Evolutionary conservation across 495 filamentous ascomycete genomes (phyloP), one percentile per base, ranked within the genome.

Genomic region (Penicillium riverlandense): DNA sequence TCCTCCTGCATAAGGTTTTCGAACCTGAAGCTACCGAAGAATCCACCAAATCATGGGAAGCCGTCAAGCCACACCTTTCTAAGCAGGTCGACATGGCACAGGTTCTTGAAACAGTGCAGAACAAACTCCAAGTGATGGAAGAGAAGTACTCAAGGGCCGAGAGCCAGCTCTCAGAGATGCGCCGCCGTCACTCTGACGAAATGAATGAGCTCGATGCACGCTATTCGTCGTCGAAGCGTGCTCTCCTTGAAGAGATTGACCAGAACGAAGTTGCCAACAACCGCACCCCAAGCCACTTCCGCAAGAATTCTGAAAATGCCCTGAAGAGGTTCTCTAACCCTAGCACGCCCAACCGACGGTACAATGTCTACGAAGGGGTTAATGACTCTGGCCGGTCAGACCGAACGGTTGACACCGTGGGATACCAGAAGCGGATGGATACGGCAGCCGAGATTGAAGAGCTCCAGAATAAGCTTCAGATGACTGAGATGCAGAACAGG

Each of bases 401-500:
- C 54, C 76, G 81, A 28, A 96, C 91, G 0, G 84, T 90, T 33
- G 92, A 97, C 61, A 90, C 88, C 35, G 75, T 90, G 38, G 83
- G 86, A 48, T 94, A 86, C 65, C 89, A 94, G 57, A 87, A 85
- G 52, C 80, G 84, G 11, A 89, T 95, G 83, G 92, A 98, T 55
- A 69, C 95, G 43, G 90, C 88, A 31, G 80, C 87, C 9, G 91
- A 98, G 56, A 69, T 96, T 8, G 92, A 98, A 56, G 80, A 94
- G 63, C 72, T 95, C 37, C 92, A 96, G 57, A 97, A 94, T 59
- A 89, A 95, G 61, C 78, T 98, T 37, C 91, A 98, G 54, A 79
- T 97, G 68, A 84, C 85, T 7, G 85, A 97, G 63, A 96, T 98
- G 88, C 86, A 91, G 52, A 96, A 95, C 66, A 82, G 86, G 31